Conservation (phyloP, 495 filamentous ascomycete species). For the Xylaria acuta region DNA sequence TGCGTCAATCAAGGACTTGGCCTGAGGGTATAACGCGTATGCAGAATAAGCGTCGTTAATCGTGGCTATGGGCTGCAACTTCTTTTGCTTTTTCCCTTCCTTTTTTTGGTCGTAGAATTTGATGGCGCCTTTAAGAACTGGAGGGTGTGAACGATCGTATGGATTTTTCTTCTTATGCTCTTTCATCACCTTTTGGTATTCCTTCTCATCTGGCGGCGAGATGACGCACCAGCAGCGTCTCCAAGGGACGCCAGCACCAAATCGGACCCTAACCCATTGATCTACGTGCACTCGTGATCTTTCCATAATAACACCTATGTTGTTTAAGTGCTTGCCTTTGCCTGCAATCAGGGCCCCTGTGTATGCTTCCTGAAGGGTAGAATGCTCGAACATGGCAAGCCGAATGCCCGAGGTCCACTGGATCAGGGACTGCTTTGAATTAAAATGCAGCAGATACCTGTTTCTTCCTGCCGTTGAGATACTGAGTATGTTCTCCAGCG, state of each 20-base stretch:
- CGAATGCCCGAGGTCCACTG: conserved; percentile 97
- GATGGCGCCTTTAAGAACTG: conserved; percentile 80
- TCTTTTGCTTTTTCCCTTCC: conserved; percentile 85
- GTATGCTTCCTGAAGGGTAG: conserved; percentile 93
- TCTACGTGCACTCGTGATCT: conserved; percentile 75
- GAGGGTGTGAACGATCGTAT: conserved; percentile 71
- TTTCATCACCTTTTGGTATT: conserved; percentile 81
- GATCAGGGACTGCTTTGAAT: conserved; percentile 87
- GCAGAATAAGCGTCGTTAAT: conserved; percentile 90
- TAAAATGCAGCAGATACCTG: conserved; percentile 94
- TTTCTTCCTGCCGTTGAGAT: conserved; percentile 95
- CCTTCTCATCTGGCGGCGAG: conserved; percentile 89
- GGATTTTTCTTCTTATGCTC: conserved; percentile 82
- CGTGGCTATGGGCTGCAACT: conserved; percentile 85
- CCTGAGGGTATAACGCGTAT: conserved; percentile 95
- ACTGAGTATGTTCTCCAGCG: conserved; percentile 91
- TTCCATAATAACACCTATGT: conserved; percentile 85
- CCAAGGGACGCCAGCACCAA: conserved; percentile 97
- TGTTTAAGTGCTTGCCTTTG: conserved; percentile 87
- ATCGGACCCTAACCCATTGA: conserved; percentile 95
- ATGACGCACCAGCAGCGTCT: conserved; percentile 96
- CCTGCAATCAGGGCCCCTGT: conserved; percentile 95
- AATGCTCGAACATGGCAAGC: conserved; percentile 92
- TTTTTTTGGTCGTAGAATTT: conserved; percentile 86
- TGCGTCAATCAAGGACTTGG: conserved; percentile 89